A percentile compares a stretch with the other conserved stretches of the same genome.
Evolutionary conservation across 768 basidiomycete genomes (phyloP).

Genomic region (Bullera alba): DNA sequence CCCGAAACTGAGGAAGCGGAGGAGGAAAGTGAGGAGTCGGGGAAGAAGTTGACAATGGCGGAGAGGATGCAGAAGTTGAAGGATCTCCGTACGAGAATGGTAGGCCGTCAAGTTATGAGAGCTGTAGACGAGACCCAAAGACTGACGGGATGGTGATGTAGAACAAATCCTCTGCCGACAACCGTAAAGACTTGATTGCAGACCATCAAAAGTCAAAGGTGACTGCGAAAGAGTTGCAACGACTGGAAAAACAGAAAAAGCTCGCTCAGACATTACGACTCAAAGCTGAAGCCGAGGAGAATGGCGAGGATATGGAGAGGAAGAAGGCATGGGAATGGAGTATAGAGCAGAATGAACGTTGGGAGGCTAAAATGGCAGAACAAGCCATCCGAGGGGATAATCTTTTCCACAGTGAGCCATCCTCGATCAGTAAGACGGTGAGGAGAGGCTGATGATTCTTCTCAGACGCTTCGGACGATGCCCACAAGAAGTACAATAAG

Average conservation of each 20-base stretch:
- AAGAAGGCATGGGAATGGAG: constrained; percentile 93
- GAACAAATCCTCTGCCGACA: constrained; percentile 71
- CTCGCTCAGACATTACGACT: constrained; percentile 76
- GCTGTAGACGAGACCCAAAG: neutral
- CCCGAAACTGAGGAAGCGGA: constrained; percentile 18
- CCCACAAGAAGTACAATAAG: constrained; percentile 83
- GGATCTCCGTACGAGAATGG: constrained; percentile 70
- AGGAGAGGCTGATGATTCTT: neutral
- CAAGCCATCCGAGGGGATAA: constrained; percentile 64
- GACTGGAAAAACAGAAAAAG: constrained; percentile 82
- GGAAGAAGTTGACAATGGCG: constrained; percentile 51
- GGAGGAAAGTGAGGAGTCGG: constrained; percentile 9
- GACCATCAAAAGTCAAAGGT: constrained; percentile 73
- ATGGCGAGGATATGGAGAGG: constrained; percentile 84
- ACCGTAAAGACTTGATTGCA: constrained; percentile 75
- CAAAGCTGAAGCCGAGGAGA: constrained; percentile 81
- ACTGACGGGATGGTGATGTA: constrained; percentile 35
- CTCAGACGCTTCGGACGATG: constrained; percentile 81
- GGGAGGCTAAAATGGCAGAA: constrained; percentile 71
- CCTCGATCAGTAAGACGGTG: neutral
- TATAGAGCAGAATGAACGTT: constrained; percentile 89
- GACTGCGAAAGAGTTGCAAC: constrained; percentile 68
- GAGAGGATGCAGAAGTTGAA: constrained; percentile 72
- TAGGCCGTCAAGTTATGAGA: constrained; percentile 46
- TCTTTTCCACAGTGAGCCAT: constrained; percentile 66